Evolutionary conservation across 2,329 filamentous ascomycete genomes (phyloP), one percentile per base, ranked within the genome.

Genomic region (Rhynchosporium agropyri): DNA sequence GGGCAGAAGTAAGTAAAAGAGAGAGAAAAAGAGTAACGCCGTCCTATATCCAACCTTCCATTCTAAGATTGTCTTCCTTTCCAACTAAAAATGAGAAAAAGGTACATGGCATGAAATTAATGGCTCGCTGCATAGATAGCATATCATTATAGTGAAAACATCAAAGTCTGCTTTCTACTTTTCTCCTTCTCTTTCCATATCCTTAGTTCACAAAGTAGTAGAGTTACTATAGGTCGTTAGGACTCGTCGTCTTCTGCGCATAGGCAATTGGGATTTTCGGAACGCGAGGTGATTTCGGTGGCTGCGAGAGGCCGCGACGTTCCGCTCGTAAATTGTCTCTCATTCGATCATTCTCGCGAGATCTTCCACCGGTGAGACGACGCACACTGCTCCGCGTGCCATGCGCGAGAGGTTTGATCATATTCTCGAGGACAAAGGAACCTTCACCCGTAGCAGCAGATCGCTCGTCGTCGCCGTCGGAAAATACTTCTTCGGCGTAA

Each of bases 401-500:
- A 62, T 86, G 81, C 38, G 82, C 79, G 5, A 84, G 75, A 0
- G 85, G 83, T 64, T 82, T 84, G 67, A 88, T 83, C 79, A 87
- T 86, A 61, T 80, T 85, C 68, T 88, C 85, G 29, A 84, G 75
- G 63, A 83, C 83, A 73, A 85, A 86, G 0, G 81, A 83, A 46
- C 71, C 71, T 60, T 74, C 72, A 3, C 68, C 68, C 2, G 67
- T 51, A 7, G 64, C 49, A 15, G 67, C 50, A 4, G 65, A 49
- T 6, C 70, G 54, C 71, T 87, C 79, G 69, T 87, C 79, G 74
- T 92, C 90, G 13, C 87, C 87, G 68, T 97, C 94, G 0, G 91
- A 96, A 69, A 94, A 89, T 0, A 89, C 83, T 58, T 90, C 90
- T 48, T 91, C 88, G 1, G 81, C 79, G 49, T 83, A 80, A 68